A percentile compares a stretch with the other conserved stretches of the same genome.
Conservation (phyloP, 2,329 filamentous ascomycete species). For the Diaporthe vaccinii region DNA sequence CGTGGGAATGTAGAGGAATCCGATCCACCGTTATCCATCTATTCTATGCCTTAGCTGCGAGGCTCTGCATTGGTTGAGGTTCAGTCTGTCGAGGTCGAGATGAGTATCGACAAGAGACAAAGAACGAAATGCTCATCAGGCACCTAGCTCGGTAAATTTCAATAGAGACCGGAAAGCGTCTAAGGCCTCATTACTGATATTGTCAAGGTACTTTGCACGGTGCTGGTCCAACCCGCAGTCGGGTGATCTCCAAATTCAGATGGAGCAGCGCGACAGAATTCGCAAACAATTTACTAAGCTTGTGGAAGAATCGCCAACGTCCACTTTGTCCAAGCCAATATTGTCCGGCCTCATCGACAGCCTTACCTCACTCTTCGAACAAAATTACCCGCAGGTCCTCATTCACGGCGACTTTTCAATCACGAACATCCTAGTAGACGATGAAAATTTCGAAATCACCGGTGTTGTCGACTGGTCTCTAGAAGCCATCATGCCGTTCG, state of each 20-base stretch:
- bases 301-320: conserved; percentile 41
- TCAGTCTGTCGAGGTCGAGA: conserved; percentile 38
- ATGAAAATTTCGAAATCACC: conserved; percentile 45
- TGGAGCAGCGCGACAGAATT: background rate
- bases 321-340: conserved; percentile 34
- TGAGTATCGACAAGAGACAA: conserved; percentile 31
- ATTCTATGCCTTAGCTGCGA: conserved; percentile 40
- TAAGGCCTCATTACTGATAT: background rate
- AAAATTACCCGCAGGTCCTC: conserved; percentile 48
- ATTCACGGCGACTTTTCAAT: conserved; percentile 49
- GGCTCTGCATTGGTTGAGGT: conserved; percentile 39
- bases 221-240: conserved; percentile 41
- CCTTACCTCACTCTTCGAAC: conserved; percentile 46
- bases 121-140: conserved; percentile 29
- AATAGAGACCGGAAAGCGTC: too few species aligned
- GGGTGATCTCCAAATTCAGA: background rate
- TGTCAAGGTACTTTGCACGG: conserved; percentile 47
- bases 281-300: background rate
- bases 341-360: conserved; percentile 42
- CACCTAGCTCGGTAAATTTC: conserved; percentile 40
- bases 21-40: conserved; percentile 45
- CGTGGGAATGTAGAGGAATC: conserved; percentile 45
- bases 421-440: conserved; percentile 49
- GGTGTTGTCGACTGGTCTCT: conserved; percentile 50
- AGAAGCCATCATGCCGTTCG: conserved; percentile 43